A percentile compares a stretch with the other conserved stretches of the same genome.
phyloP scores from a whole-genome alignment of 2,329 filamentous ascomycete genomes.

The Arachnopeziza araneosa region DNA sequence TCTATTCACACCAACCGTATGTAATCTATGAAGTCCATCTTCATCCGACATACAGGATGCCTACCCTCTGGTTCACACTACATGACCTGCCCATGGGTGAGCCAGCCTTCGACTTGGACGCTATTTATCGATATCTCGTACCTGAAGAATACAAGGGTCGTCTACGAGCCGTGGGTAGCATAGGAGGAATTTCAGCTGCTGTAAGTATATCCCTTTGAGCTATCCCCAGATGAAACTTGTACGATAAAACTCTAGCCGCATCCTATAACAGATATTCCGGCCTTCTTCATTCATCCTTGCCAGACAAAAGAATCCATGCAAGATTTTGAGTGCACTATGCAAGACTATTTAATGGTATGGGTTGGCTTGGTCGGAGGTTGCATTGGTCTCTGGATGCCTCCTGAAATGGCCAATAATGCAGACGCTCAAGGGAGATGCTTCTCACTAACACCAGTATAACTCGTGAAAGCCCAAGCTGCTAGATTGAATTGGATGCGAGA shows the following conservation, averaged over 20 bases:
- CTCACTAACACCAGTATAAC: background rate
- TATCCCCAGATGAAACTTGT: background rate
- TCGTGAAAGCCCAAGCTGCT: background rate
- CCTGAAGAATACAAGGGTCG: slow-evolving; percentile 57
- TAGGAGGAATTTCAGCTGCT: slow-evolving; percentile 71
- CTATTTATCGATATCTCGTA: slow-evolving; percentile 65
- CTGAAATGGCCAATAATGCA: slow-evolving; percentile 49
- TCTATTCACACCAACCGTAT: slow-evolving; percentile 36
- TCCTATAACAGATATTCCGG: slow-evolving; percentile 69
- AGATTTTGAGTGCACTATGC: slow-evolving; percentile 50
- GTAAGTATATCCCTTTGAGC: slow-evolving; percentile 48
- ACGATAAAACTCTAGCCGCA: slow-evolving; percentile 41
- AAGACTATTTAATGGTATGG: slow-evolving; percentile 81
- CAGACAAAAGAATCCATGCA: slow-evolving; percentile 77
- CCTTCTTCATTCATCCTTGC: slow-evolving; percentile 92
- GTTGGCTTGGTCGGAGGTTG: slow-evolving; percentile 78
- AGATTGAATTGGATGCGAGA: slow-evolving; percentile 25
- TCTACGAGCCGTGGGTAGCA: slow-evolving; percentile 55
- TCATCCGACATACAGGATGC: slow-evolving; percentile 68
- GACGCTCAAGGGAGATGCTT: background rate
- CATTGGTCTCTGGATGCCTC: slow-evolving; percentile 73
- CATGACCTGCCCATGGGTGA: slow-evolving; percentile 51
- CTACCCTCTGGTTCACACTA: slow-evolving; percentile 71
- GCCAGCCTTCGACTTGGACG: slow-evolving; percentile 56
- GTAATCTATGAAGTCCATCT: slow-evolving; percentile 65